A percentile compares a stretch with the other conserved stretches of the same genome.
Conservation (phyloP, 148 eudicot genomes). For the Diospyros lotus region DNA sequence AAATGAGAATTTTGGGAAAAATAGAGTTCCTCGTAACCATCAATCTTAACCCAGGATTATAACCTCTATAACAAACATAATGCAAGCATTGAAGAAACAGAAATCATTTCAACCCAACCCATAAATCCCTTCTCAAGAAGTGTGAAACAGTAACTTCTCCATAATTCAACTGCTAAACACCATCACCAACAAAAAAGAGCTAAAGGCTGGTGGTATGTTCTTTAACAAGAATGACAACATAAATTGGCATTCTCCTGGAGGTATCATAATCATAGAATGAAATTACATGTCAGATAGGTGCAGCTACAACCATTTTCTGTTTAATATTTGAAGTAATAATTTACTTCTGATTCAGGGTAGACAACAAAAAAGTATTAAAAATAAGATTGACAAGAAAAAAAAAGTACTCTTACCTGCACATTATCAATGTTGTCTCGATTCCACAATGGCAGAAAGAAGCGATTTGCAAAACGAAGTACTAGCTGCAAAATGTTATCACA, state of each 20-base stretch:
- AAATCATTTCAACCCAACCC: not conserved
- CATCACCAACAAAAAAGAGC: not conserved
- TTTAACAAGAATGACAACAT: not conserved
- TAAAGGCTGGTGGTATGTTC: not conserved
- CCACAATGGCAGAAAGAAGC: conserved; percentile 88
- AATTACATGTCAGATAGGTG: not conserved
- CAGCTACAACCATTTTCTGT: not conserved
- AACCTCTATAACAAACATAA: not conserved
- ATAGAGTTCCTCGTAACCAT: not conserved
- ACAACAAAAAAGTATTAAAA: not conserved
- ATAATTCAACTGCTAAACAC: not conserved
- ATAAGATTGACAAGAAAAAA: not conserved
- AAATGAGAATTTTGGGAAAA: not conserved
- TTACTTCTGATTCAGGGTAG: not conserved
- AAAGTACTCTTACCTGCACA: conserved; percentile 55
- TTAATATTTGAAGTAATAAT: not conserved
- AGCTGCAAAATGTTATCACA: conserved; percentile 46
- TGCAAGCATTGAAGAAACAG: conserved; percentile 4
- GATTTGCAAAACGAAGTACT: conserved; percentile 96
- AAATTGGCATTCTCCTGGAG: not conserved
- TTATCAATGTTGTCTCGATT: conserved; percentile 88
- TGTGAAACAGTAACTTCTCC: not conserved
- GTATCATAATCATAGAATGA: not conserved
- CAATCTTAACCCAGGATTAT: not conserved
- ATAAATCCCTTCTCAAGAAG: not conserved